phyloP scores from a whole-genome alignment of 2,329 filamentous ascomycete genomes.

The Colletotrichum endophyticum region DNA sequence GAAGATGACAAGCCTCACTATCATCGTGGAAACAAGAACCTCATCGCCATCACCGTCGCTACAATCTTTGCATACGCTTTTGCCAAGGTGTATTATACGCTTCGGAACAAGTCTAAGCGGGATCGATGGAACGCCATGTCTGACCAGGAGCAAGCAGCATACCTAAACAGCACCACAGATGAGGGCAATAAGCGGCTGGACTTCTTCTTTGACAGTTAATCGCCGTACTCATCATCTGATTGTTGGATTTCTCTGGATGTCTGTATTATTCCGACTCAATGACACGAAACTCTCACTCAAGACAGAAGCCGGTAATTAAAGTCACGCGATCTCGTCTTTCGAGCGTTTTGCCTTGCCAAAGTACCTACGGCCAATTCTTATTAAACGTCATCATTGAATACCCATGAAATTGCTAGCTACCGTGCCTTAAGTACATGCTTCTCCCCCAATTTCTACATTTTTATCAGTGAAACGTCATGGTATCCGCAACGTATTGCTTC shows the following conservation, averaged over 20 bases:
- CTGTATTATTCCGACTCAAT: too few species aligned
- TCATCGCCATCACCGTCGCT: slow-evolving; percentile 47
- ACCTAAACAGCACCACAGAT: slow-evolving; percentile 41
- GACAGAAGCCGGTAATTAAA: too few species aligned
- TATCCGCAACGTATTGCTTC: background rate
- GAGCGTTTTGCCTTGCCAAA: too few species aligned
- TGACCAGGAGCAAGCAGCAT: slow-evolving; percentile 33
- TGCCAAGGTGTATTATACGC: slow-evolving; percentile 57
- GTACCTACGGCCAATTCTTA: too few species aligned
- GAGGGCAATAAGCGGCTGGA: slow-evolving; percentile 50
- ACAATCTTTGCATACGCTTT: slow-evolving; percentile 37
- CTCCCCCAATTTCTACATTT: too few species aligned
- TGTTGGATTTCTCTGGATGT: too few species aligned
- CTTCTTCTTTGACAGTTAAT: slow-evolving; percentile 39
- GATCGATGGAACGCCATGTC: slow-evolving; percentile 52
- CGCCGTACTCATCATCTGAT: rapidly evolving
- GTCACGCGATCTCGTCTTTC: too few species aligned
- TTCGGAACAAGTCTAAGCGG: slow-evolving; percentile 49
- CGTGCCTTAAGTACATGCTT: too few species aligned
- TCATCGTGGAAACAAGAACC: slow-evolving; percentile 51
- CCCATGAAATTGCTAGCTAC: too few species aligned
- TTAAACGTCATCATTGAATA: too few species aligned
- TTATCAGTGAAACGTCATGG: background rate
- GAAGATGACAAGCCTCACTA: slow-evolving; percentile 34
- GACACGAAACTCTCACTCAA: too few species aligned